Base-by-base conservation (phyloP, 192 early-diverging fungal species). In the Pilaira anomala region DNA sequence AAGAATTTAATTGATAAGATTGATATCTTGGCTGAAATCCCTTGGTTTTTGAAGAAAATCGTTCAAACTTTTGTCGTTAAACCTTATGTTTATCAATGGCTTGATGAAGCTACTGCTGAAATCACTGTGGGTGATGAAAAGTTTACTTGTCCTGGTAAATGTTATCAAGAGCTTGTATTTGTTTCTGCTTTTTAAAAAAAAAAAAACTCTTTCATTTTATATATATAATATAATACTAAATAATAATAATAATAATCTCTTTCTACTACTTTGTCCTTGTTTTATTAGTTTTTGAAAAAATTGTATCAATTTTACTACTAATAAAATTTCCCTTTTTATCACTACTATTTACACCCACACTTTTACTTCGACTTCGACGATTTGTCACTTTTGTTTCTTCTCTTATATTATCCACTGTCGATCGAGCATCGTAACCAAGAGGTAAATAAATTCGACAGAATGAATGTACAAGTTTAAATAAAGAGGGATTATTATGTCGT, bases 21-120 rank as follows among this genome's bases (percentile, higher is more conserved):
- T 52, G 93, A 98, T 70, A 83, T 96, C 18, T 76, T 98, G 42
- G 76, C 84, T 29, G 92, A 94, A 70, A 84, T 98, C 71, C 94
- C 96, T 16, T 98, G 83, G 75, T 75, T 96, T 44, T 55, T 98
- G 19, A 84, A 89, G 42, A 93, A 90, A 66, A 68, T 95, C 48
- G 90, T 98, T 52, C 91, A 95, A 77, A 88, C 93, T 0, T 88
- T 95, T 63, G 88, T 98, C 28, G 94, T 92, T 30, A 91, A 91
- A 62, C 96, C 96, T 25, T 96, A 87, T 67, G 81, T 94, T 42
- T 98, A 95, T 75, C 93, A 98, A 75, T 95, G 94, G 87, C 85
- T 89, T 61, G 88, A 93, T 48, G 83, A 90, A 33, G 86, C 85
- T 3, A 76, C 73, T 3, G 87, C 88, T 42, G 78, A 83, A 54